These are phyloP conservation scores for Pseudogymnoascus sp. DNA, from an alignment of 2,329 filamentous ascomycete species.

Conservation along the genomic window DNA sequence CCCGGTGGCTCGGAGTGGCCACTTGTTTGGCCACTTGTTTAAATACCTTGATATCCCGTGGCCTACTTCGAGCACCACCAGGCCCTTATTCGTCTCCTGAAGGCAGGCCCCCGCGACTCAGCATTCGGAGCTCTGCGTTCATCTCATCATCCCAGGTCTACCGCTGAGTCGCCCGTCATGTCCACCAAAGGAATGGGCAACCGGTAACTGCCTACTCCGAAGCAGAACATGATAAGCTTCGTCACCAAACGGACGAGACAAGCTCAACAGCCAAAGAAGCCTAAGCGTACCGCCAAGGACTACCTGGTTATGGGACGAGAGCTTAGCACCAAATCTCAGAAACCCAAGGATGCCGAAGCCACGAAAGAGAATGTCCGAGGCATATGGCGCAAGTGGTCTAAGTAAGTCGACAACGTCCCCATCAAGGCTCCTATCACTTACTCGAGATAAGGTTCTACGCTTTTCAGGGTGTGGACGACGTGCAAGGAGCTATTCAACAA, in stretches of 20 bases:
- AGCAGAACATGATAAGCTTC: not conserved
- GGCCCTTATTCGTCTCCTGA: too few species aligned
- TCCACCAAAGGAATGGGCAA: not conserved
- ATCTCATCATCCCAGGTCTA: constrained; percentile 32
- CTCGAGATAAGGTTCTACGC: constrained; percentile 7
- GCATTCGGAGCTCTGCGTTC: too few species aligned
- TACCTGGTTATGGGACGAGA: not conserved
- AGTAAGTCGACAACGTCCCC: not conserved
- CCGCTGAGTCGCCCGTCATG: not conserved
- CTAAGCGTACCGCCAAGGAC: not conserved
- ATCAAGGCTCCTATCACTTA: not conserved
- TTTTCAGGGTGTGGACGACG: not conserved
- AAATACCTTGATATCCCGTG: too few species aligned
- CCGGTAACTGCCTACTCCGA: not conserved
- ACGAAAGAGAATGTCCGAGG: not conserved
- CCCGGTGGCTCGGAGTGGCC: too few species aligned
- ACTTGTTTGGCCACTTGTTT: too few species aligned
- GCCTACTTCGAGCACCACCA: too few species aligned
- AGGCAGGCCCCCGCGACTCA: constrained; percentile 20
- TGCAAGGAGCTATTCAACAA: not conserved
- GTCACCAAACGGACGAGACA: not conserved
- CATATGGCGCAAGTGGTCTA: not conserved
- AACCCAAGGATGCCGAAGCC: not conserved
- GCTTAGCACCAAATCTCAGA: not conserved
- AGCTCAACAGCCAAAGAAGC: not conserved